These are phyloP conservation scores for Delitschia confertaspora DNA, from an alignment of 495 filamentous ascomycete species.

Conservation along the genomic window DNA sequence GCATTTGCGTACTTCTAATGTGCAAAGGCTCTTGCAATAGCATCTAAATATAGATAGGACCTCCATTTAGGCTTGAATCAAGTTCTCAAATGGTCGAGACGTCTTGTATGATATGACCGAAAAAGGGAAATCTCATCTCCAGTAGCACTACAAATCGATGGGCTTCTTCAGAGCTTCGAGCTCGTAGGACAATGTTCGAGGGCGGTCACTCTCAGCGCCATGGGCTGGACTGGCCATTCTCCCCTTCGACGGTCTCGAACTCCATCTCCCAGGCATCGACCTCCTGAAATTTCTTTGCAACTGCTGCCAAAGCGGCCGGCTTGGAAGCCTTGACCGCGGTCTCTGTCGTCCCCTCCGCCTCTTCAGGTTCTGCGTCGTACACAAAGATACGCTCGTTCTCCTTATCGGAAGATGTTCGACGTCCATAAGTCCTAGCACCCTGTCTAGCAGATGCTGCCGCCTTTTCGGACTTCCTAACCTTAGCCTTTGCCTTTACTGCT, in stretches of 20 bases:
- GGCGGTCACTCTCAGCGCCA: conserved; percentile 26
- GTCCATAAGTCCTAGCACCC: conserved; percentile 30
- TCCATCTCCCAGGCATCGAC: conserved; percentile 66
- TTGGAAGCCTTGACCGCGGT: conserved; percentile 27
- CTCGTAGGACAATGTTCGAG: too few relatives aligned
- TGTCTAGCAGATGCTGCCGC: conserved; percentile 14
- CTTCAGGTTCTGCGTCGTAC: conserved; percentile 5
- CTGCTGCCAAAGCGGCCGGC: conserved; percentile 33
- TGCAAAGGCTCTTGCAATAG: too few relatives aligned
- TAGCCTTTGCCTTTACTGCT: not conserved
- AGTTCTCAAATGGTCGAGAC: too few relatives aligned
- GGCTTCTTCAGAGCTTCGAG: too few relatives aligned
- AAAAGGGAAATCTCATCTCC: too few relatives aligned
- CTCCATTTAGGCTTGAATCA: too few relatives aligned
- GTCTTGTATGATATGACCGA: too few relatives aligned
- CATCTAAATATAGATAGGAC: too few relatives aligned
- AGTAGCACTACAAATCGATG: too few relatives aligned
- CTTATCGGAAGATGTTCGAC: conserved; percentile 39
- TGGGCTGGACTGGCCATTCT: conserved; percentile 20
- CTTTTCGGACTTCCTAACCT: conserved; percentile 6
- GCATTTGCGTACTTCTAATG: too few relatives aligned
- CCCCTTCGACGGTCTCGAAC: conserved; percentile 46
- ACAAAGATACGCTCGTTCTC: conserved; percentile 36
- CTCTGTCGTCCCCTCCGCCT: conserved; percentile 28
- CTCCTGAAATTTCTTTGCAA: conserved; percentile 53